These are phyloP conservation scores for Desmodesmus armatus DNA, from an alignment of 139 green algal genomes.

Conservation along the genomic window DNA sequence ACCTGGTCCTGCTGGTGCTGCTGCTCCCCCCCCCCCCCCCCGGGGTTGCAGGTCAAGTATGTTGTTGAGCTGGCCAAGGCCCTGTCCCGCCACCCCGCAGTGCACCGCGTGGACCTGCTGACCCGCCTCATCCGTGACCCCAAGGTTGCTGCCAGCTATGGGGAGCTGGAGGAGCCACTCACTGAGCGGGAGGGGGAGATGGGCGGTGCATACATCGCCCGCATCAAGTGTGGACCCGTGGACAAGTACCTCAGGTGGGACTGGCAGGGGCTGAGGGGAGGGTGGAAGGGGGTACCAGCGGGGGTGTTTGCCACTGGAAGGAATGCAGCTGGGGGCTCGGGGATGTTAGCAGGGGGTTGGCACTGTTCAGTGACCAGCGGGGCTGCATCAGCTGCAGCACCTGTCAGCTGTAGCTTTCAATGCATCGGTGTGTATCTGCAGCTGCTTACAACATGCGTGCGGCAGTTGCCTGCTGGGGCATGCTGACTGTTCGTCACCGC, in stretches of 20 bases:
- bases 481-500: no score
- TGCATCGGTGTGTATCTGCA: no score
- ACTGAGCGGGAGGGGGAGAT: conserved; percentile 54
- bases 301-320: no score
- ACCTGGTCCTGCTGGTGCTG: not conserved
- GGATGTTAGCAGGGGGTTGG: no score
- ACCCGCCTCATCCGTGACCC: conserved; percentile 86
- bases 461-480: no score
- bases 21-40: not conserved
- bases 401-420: no score
- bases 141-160: conserved; percentile 80
- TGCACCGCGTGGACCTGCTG: conserved; percentile 95
- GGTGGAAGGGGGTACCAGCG: no score
- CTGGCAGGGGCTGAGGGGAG: no score
- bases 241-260: conserved; percentile 80
- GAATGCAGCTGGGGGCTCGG: no score
- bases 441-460: no score
- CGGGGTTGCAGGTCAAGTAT: conserved; percentile 88
- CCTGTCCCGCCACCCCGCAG: conserved; percentile 85
- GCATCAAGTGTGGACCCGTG: conserved; percentile 81
- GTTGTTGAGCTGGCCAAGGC: conserved; percentile 95
- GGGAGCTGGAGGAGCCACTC: conserved; percentile 82
- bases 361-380: no score
- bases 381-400: no score
- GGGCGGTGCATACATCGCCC: conserved; percentile 91